Conservation (phyloP, 495 filamentous ascomycete species). For the Neurospora sp. region DNA sequence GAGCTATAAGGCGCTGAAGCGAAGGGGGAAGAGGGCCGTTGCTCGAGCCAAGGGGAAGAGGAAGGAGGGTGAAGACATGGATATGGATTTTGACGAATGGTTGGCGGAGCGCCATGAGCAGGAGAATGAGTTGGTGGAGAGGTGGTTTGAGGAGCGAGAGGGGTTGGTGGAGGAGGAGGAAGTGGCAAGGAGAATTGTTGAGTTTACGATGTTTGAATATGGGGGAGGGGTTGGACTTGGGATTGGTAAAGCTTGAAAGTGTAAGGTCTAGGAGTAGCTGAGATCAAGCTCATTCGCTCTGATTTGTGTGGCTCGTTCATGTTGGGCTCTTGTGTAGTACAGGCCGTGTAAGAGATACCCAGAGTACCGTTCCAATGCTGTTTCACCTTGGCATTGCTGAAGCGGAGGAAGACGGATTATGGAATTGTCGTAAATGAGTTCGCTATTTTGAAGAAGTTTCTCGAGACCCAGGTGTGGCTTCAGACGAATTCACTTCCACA, state of each 20-base stretch:
- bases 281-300: neutral
- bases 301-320: neutral
- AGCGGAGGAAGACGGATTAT: neutral
- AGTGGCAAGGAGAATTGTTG: neutral
- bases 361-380: neutral
- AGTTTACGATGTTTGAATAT: neutral
- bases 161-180: neutral
- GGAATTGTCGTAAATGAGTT: neutral
- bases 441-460: neutral
- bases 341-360: neutral
- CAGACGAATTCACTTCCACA: neutral
- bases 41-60: neutral
- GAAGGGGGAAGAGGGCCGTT: neutral
- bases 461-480: neutral
- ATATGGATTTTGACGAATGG: neutral
- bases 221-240: neutral
- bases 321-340: neutral
- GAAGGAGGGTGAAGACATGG: neutral
- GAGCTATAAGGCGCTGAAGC: neutral
- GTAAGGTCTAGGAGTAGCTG: neutral
- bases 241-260: neutral
- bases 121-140: neutral
- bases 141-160: neutral
- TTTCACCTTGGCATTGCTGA: neutral
- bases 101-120: neutral